A percentile compares a stretch with the other conserved stretches of the same genome.
Conservation (phyloP, 768 basidiomycete genomes). For the Boletus huronensis region DNA sequence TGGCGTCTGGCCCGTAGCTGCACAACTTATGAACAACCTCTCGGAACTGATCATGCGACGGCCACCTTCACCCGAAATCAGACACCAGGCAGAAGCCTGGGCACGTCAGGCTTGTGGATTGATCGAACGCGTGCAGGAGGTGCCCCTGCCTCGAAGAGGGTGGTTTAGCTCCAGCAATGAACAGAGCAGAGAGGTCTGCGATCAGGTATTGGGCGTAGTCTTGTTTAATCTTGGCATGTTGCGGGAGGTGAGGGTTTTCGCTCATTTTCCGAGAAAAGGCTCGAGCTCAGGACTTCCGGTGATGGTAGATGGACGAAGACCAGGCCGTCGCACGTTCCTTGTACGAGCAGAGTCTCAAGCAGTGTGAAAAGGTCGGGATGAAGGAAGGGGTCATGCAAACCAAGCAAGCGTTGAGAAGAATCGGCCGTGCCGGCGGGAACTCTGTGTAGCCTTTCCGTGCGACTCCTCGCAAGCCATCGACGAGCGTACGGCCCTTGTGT, state of each 20-base stretch:
- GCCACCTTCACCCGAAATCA: conserved; percentile 34
- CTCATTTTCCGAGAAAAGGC: not conserved
- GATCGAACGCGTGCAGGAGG: conserved; percentile 27
- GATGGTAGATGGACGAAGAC: conserved; percentile 34
- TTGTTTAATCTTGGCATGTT: conserved; percentile 62
- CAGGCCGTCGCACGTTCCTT: conserved; percentile 25
- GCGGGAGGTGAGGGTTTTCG: conserved; percentile 35
- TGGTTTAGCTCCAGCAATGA: conserved; percentile 24
- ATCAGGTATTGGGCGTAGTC: conserved; percentile 52
- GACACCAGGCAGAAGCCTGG: conserved; percentile 57
- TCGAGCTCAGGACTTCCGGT: not conserved
- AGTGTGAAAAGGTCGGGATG: conserved; percentile 32
- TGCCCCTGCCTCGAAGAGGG: conserved; percentile 13
- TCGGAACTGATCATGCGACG: conserved; percentile 40
- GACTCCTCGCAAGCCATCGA: not conserved
- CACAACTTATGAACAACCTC: conserved; percentile 50
- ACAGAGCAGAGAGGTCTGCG: conserved; percentile 41
- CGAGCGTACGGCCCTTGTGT: not conserved
- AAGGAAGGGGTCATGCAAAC: conserved; percentile 36
- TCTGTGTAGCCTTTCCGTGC: not conserved
- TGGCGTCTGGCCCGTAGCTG: conserved; percentile 29
- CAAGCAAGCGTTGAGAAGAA: conserved; percentile 32
- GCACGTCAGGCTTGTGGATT: conserved; percentile 46
- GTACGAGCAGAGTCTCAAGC: conserved; percentile 31
- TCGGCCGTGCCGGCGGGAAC: conserved; percentile 9